phyloP scores from a whole-genome alignment of 2,329 filamentous ascomycete species.

The Phoma sp. region DNA sequence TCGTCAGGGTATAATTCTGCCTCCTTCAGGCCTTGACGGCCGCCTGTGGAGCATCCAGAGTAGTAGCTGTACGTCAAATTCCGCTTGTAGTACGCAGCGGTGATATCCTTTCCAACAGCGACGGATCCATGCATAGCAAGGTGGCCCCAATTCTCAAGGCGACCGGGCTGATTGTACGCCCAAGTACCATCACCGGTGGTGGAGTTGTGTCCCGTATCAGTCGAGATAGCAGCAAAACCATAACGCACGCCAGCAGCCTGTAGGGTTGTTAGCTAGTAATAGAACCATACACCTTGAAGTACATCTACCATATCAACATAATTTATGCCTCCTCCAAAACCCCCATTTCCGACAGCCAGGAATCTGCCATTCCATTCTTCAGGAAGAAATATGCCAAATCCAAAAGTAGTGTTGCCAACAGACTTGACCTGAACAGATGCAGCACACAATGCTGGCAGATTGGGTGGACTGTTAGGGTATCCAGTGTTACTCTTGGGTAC shows the following conservation, averaged over 20 bases:
- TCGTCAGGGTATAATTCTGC: constrained; percentile 63
- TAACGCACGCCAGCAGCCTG: constrained; percentile 43
- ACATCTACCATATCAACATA: constrained; percentile 56
- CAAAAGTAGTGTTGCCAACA: constrained; percentile 44
- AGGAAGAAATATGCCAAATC: constrained; percentile 51
- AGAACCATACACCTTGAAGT: no score
- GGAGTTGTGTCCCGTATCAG: constrained; percentile 56
- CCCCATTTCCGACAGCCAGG: constrained; percentile 55
- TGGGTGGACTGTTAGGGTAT: constrained; percentile 50
- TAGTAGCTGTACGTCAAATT: constrained; percentile 60
- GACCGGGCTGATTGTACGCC: constrained; percentile 49
- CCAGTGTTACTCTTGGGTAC: constrained; percentile 49
- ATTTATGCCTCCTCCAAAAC: constrained; percentile 57
- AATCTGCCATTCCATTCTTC: constrained; percentile 50
- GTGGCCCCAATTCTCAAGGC: constrained; percentile 50
- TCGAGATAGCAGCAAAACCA: constrained; percentile 55
- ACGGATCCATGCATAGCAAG: constrained; percentile 57
- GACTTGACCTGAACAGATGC: constrained; percentile 49
- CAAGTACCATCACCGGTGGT: constrained; percentile 44
- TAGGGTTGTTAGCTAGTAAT: background rate
- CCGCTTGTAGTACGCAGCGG: constrained; percentile 58
- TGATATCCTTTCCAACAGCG: constrained; percentile 57
- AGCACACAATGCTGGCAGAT: constrained; percentile 49
- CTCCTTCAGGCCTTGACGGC: constrained; percentile 64
- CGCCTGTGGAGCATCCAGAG: constrained; percentile 66